Evolutionary conservation across 2,329 filamentous ascomycete species (phyloP).

Genomic region (Alternaria triticimaculans): DNA sequence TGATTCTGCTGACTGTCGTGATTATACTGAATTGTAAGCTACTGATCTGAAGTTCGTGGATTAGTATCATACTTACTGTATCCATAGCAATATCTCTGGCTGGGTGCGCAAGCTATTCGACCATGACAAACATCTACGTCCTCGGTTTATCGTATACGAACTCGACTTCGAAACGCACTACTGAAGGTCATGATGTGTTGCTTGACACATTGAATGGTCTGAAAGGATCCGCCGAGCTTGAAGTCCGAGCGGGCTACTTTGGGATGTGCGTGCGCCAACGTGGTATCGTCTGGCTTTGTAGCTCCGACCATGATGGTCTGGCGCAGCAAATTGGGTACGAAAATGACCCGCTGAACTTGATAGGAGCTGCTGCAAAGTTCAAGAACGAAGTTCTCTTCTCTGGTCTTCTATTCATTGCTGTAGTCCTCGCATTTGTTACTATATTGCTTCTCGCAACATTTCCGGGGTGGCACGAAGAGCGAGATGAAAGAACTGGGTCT

Average conservation of each 20-base stretch:
- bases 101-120: neutral
- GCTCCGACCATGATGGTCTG: constrained; percentile 80
- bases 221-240: constrained; percentile 77
- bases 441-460: neutral
- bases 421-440: neutral
- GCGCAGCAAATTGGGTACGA: neutral
- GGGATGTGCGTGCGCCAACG: constrained; percentile 91
- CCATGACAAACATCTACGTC: neutral
- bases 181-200: neutral
- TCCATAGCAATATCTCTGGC: neutral
- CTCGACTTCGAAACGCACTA: neutral
- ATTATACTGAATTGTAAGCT: neutral
- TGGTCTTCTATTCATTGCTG: neutral
- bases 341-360: neutral
- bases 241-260: constrained; percentile 92
- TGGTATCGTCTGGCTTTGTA: constrained; percentile 87
- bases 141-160: neutral
- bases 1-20: neutral
- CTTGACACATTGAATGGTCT: constrained; percentile 71
- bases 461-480: neutral
- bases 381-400: neutral
- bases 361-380: neutral
- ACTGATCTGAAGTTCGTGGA: neutral
- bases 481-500: neutral
- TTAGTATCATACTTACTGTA: neutral